Evolutionary conservation across 2,329 filamentous ascomycete genomes (phyloP).

Genomic region (Nigrospora oryzae): DNA sequence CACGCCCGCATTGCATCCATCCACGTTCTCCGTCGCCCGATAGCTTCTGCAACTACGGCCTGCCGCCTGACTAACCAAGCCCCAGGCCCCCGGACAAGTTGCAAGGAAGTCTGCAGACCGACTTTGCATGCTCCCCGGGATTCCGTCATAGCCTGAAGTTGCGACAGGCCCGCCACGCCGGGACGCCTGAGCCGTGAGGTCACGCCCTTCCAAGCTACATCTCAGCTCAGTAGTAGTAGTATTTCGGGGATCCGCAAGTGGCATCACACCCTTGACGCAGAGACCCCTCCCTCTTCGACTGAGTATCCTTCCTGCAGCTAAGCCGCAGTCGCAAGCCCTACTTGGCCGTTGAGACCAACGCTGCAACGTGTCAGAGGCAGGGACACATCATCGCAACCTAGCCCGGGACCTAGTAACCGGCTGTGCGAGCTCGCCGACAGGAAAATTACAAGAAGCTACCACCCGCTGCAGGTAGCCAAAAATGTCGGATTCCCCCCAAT

Average conservation of each 20-base stretch:
- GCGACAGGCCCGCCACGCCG: slow-evolving; percentile 22
- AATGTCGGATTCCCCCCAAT: slow-evolving; percentile 85
- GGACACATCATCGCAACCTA: slow-evolving; percentile 46
- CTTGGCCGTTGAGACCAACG: slow-evolving; percentile 15
- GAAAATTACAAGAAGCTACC: slow-evolving; percentile 50
- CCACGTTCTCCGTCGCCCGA: slow-evolving; percentile 5
- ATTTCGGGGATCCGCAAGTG: slow-evolving; percentile 19
- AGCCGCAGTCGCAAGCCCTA: slow-evolving; percentile 45
- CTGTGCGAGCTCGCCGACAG: slow-evolving; percentile 49
- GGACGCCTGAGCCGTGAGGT: slow-evolving; percentile 4
- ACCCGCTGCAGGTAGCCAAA: slow-evolving; percentile 65
- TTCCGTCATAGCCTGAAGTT: slow-evolving; percentile 39
- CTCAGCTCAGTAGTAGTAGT: slow-evolving; percentile 11
- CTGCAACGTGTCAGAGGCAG: slow-evolving; percentile 51
- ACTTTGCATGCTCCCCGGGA: slow-evolving; percentile 16
- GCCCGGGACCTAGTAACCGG: slow-evolving; percentile 29
- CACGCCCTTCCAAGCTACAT: slow-evolving; percentile 5
- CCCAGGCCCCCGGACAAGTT: slow-evolving; percentile 1
- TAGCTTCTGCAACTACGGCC: slow-evolving; percentile 3
- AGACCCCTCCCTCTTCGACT: background rate
- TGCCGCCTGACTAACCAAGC: slow-evolving; percentile 6
- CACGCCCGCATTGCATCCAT: slow-evolving; percentile 2
- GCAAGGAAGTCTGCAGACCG: slow-evolving; percentile 9
- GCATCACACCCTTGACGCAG: slow-evolving; percentile 41
- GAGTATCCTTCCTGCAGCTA: slow-evolving; percentile 36